Evolutionary conservation across 305 asterid genomes (phyloP).

Genomic region (Solanum hybrid): DNA sequence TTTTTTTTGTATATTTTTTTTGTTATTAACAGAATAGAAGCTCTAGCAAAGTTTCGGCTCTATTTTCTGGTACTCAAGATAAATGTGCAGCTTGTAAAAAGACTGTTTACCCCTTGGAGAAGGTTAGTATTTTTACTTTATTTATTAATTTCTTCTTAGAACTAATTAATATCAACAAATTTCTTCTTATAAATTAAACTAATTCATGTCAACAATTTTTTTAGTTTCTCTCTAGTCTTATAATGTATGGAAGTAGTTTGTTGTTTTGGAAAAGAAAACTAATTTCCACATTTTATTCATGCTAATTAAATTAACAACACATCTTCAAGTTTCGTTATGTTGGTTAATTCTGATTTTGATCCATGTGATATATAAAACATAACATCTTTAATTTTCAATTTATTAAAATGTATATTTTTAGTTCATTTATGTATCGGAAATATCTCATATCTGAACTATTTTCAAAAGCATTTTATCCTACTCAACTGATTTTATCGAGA

Average conservation of each 20-base stretch:
- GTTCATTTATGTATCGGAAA: neutral
- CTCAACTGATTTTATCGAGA: neutral
- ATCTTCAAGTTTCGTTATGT: neutral
- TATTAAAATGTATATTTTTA: neutral
- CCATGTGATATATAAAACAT: neutral
- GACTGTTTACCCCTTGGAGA: constrained; percentile 74
- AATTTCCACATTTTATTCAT: neutral
- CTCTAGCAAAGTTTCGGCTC: constrained; percentile 55
- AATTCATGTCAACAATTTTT: neutral
- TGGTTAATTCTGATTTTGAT: neutral
- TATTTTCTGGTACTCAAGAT: constrained; percentile 75
- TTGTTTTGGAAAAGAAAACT: neutral
- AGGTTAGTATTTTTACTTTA: constrained; percentile 23
- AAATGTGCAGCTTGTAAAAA: constrained; percentile 65
- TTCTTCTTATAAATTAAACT: neutral
- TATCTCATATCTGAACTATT: neutral
- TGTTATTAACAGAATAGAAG: constrained; percentile 28
- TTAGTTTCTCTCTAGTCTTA: neutral
- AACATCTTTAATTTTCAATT: no score
- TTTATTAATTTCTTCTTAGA: neutral
- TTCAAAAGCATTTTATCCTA: neutral
- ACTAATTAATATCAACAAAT: neutral
- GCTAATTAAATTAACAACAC: neutral
- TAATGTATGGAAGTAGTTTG: neutral
- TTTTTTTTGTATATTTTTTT: neutral